Conservation (phyloP, 331 rosid genomes). For the Ulmus americana region DNA sequence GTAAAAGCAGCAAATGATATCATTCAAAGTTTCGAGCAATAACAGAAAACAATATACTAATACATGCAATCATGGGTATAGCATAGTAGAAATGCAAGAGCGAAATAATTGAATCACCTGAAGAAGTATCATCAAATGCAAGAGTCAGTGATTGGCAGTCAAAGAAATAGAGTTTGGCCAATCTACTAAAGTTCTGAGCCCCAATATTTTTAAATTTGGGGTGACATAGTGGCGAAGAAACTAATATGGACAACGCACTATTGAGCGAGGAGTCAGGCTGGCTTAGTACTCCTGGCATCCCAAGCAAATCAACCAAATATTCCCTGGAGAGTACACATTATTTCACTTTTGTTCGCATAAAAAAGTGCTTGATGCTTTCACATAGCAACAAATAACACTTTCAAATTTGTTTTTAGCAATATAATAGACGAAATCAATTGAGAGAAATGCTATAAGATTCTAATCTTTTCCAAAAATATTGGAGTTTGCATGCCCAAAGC, state of each 20-base stretch:
- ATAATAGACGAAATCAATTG: background rate
- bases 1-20: background rate
- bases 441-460: background rate
- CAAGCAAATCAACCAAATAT: constrained; percentile 15
- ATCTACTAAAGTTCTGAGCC: background rate
- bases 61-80: background rate
- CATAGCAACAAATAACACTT: background rate
- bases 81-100: background rate
- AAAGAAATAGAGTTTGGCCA: constrained; percentile 13
- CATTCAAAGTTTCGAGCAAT: background rate
- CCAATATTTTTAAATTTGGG: constrained; percentile 12
- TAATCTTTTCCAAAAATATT: background rate
- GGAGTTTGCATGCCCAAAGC: background rate
- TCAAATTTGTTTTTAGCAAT: background rate
- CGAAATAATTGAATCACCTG: constrained; percentile 2
- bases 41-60: background rate
- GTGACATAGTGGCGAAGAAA: constrained; percentile 17
- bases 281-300: constrained; percentile 12
- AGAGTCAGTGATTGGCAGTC: constrained; percentile 10
- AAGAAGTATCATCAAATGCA: constrained; percentile 12
- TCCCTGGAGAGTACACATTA: constrained; percentile 10
- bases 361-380: background rate
- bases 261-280: constrained; percentile 16
- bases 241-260: constrained; percentile 4
- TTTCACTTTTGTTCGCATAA: constrained; percentile 1